Evolutionary conservation across 768 basidiomycete species (phyloP), one percentile per base, ranked within the genome.

Genomic region (Lepiota venenata): DNA sequence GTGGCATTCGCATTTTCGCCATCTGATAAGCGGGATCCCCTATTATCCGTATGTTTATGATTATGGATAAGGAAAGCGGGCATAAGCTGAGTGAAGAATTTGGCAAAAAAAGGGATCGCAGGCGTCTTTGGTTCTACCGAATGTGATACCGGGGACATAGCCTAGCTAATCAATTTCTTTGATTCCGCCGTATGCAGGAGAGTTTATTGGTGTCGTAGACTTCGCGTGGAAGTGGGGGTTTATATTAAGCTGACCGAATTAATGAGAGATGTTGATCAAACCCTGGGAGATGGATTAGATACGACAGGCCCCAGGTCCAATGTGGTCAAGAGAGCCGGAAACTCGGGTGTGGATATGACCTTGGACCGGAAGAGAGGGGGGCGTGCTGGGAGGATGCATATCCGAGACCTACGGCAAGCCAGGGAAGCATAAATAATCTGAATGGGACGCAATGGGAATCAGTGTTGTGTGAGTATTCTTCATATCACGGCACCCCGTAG

Each of bases 1-100:
- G 51, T 52, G 12, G 46, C 52, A 25, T 36, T 53, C 44, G 46
- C 18, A 18, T 53, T 53, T 11, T 45, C 52, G 7, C 10, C 39
- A 10, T 53, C 52, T 14, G 44, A 2, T 25, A 5, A 25, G 5
- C 25, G 25, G 3, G 44, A 6, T 38, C 20, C 12, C 20, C 16
- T 12, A 20, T 10, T n/a, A n/a, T n/a, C 8, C 43, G 16, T 20
- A 14, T 0, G 22, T n/a, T 16, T 18, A 16, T 16, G 36, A 20
- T 16, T 41, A n/a, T n/a, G n/a, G n/a, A n/a, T n/a, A n/a, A n/a
- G n/a, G 16, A 29, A n/a, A 27, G 21, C 10, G 21, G 52, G 52
- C 3, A 46, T 22, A 22, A 46, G 46, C 25, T 11, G 18, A 10
- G 43, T 53, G 36, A 46, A 53, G 36, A 53, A 53, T 6, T 53